Percentiles rank a stretch among this genome's conserved stretches.
These are phyloP conservation scores for Crithidia mellificae DNA, from an alignment of 208 protist species.

Conservation along the genomic window DNA sequence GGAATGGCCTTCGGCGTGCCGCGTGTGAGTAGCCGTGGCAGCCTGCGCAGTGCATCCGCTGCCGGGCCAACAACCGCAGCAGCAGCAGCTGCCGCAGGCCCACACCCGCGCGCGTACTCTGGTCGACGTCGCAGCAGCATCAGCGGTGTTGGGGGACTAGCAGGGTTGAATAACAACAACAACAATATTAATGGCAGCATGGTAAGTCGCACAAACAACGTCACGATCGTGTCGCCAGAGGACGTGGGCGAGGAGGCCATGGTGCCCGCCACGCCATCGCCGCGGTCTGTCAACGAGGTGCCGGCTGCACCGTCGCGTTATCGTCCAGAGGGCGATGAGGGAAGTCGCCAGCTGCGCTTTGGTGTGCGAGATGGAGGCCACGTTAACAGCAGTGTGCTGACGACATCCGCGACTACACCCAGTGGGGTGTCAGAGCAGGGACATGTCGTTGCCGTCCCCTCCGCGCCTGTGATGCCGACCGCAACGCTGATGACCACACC, in stretches of 20 bases:
- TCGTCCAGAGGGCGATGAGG: neutral
- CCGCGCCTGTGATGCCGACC: no score
- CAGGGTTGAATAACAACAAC: neutral
- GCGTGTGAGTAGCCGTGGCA: slow-evolving; percentile 9
- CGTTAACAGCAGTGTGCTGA: no score
- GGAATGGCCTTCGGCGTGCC: neutral
- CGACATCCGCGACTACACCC: no score
- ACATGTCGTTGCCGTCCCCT: no score
- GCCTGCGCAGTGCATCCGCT: slow-evolving; percentile 1
- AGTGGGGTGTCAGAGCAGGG: no score
- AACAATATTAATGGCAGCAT: neutral
- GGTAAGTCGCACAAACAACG: slow-evolving; percentile 1
- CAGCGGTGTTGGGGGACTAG: neutral
- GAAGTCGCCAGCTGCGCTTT: neutral
- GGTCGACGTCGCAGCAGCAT: neutral
- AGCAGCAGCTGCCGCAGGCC: neutral
- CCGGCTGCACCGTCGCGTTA: neutral
- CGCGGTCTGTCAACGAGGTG: slow-evolving; percentile 3
- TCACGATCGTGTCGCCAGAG: slow-evolving; percentile 4
- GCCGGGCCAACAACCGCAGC: no score
- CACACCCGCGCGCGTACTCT: neutral
- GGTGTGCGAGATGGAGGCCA: neutral
- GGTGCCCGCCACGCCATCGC: neutral
- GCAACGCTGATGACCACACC: no score
- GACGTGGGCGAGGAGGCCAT: neutral